phyloP scores from a whole-genome alignment of 106 monocot species.

The Vanilla planifolia region DNA sequence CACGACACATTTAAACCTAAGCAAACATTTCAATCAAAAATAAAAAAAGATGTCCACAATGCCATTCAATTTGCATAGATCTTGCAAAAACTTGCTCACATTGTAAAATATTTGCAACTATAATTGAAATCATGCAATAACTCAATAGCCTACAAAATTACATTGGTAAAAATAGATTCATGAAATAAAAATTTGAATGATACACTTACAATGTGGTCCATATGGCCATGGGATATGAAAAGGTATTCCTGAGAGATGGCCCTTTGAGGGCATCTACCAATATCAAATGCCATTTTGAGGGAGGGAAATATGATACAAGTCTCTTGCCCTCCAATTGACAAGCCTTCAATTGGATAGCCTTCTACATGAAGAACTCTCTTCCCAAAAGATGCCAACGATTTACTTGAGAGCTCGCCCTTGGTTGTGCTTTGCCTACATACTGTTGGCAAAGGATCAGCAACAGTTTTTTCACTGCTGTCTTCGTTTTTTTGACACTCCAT shows the following conservation, averaged over 20 bases:
- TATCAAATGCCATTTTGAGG: slow-evolving; percentile 82
- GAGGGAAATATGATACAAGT: slow-evolving; percentile 90
- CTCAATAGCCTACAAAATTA: too few species aligned
- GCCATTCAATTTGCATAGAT: too few species aligned
- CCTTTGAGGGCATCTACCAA: slow-evolving; percentile 87
- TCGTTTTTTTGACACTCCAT: neutral
- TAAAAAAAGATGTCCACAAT: too few species aligned
- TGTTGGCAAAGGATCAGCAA: neutral
- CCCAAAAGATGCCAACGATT: slow-evolving; percentile 14
- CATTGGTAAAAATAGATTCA: neutral
- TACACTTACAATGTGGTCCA: slow-evolving; percentile 89
- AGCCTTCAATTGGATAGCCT: slow-evolving; percentile 81
- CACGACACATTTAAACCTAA: too few species aligned
- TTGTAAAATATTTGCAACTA: too few species aligned
- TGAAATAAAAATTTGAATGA: neutral
- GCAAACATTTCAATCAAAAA: too few species aligned
- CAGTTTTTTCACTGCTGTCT: neutral
- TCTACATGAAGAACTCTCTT: slow-evolving; percentile 40
- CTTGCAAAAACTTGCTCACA: too few species aligned
- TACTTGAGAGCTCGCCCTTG: neutral
- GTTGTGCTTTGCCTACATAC: slow-evolving; percentile 2
- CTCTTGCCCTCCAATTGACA: slow-evolving; percentile 91
- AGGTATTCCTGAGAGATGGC: slow-evolving; percentile 90
- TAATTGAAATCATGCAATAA: too few species aligned
- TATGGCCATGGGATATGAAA: slow-evolving; percentile 91